phyloP scores from a whole-genome alignment of 148 eudicot species.

The Selenicereus undatus region DNA sequence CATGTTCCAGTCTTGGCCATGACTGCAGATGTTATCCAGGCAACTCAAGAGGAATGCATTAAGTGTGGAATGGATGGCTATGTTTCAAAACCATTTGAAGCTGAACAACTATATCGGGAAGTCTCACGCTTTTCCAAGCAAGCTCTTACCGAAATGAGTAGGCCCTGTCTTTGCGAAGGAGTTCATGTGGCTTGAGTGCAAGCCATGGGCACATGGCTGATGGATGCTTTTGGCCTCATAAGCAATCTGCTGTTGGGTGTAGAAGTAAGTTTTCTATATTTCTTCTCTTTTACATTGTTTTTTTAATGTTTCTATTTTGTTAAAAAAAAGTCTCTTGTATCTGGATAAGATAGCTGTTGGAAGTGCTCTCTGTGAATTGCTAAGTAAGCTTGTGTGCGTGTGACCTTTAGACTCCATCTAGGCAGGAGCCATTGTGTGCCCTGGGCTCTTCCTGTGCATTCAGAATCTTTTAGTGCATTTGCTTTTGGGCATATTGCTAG shows the following conservation, averaged over 20 bases:
- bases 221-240: constrained; percentile 26
- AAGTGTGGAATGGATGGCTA: constrained; percentile 92
- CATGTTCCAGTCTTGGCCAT: constrained; percentile 86
- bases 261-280: constrained; percentile 23
- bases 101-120: constrained; percentile 79
- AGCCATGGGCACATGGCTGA: constrained; percentile 18
- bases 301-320: not conserved
- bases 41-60: constrained; percentile 78
- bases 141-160: constrained; percentile 35
- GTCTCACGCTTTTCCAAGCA: constrained; percentile 64
- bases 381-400: not conserved
- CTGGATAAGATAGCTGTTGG: not conserved
- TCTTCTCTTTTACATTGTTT: not conserved
- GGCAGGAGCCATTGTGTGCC: too few relatives aligned
- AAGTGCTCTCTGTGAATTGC: not conserved
- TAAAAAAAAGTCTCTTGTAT: not conserved
- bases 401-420: not conserved
- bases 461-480: too few relatives aligned
- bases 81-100: constrained; percentile 93
- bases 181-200: constrained; percentile 21
- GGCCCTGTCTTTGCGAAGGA: constrained; percentile 16
- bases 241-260: constrained; percentile 18
- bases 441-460: not conserved
- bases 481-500: not conserved
- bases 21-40: constrained; percentile 98